phyloP scores from a whole-genome alignment of 2,329 filamentous ascomycete species.

The Colletotrichum lupini region DNA sequence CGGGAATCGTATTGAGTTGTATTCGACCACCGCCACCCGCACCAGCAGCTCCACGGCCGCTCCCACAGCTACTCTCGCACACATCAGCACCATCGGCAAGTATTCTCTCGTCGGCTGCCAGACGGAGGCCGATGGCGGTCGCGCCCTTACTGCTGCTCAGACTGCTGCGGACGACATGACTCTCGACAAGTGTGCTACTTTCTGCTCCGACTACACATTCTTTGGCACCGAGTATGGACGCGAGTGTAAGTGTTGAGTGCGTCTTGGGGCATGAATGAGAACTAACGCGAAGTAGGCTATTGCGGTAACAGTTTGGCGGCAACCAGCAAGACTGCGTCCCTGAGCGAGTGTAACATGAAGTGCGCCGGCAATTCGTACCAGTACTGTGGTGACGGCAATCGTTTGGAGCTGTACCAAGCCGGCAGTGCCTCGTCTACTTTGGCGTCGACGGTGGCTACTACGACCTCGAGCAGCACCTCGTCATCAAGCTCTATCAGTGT shows the following conservation, averaged over 20 bases:
- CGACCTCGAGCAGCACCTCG: conserved; percentile 4
- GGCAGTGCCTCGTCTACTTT: conserved; percentile 25
- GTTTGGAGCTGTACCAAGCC: conserved; percentile 50
- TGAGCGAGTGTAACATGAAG: conserved; percentile 50
- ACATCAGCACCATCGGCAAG: conserved; percentile 45
- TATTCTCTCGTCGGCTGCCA: conserved; percentile 54
- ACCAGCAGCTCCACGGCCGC: conserved; percentile 40
- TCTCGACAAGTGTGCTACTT: conserved; percentile 49
- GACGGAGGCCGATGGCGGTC: conserved; percentile 48
- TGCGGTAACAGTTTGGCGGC: conserved; percentile 50
- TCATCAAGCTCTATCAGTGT: background rate
- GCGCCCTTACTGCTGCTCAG: conserved; percentile 48
- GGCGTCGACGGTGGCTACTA: conserved; percentile 8
- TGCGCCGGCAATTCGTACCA: conserved; percentile 49
- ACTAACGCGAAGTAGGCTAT: conserved; percentile 42
- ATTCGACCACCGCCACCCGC: conserved; percentile 52
- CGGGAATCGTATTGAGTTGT: conserved; percentile 55
- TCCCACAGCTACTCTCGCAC: conserved; percentile 47
- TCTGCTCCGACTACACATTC: conserved; percentile 49
- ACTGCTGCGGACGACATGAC: conserved; percentile 50
- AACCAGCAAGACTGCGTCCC: conserved; percentile 44
- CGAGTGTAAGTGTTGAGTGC: conserved; percentile 43
- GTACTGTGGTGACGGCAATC: conserved; percentile 51
- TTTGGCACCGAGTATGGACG: conserved; percentile 51
- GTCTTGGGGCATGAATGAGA: background rate